phyloP scores from a whole-genome alignment of 164 flowering plant genomes.

The Liriodendron chinense region DNA sequence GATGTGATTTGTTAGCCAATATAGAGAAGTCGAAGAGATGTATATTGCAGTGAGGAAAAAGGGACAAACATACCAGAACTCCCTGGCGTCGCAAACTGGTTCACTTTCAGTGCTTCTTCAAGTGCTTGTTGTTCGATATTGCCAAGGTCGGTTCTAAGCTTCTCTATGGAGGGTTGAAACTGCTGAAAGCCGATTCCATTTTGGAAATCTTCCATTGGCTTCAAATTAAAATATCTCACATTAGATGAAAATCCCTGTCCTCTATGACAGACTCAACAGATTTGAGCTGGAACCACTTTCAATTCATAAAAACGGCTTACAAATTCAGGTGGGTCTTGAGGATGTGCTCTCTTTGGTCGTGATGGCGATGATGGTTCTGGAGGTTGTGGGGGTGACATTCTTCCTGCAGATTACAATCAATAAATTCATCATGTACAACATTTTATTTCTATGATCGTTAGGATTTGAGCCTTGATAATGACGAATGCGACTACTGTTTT shows the following conservation, averaged over 20 bases:
- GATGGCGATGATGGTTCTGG: constrained; percentile 55
- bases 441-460: not conserved
- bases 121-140: constrained; percentile 18
- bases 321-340: constrained; percentile 27
- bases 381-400: constrained; percentile 41
- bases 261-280: not conserved
- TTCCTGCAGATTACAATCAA: constrained; percentile 29
- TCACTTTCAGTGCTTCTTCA: constrained; percentile 18
- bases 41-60: not conserved
- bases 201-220: constrained; percentile 56
- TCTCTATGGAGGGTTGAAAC: constrained; percentile 41
- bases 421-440: not conserved
- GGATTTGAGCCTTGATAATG: not conserved
- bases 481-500: not conserved
- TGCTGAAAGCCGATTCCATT: constrained; percentile 44
- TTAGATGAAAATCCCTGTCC: not conserved
- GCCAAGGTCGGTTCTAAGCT: constrained; percentile 24
- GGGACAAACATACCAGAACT: constrained; percentile 43
- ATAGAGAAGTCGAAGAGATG: not conserved
- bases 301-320: constrained; percentile 33
- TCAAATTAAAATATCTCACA: constrained; percentile 20
- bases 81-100: constrained; percentile 45
- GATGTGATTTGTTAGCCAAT: not conserved
- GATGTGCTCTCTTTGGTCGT: constrained; percentile 21
- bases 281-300: not conserved